phyloP scores from a whole-genome alignment of 306 rosid species.

The Rubus parviflorus region DNA sequence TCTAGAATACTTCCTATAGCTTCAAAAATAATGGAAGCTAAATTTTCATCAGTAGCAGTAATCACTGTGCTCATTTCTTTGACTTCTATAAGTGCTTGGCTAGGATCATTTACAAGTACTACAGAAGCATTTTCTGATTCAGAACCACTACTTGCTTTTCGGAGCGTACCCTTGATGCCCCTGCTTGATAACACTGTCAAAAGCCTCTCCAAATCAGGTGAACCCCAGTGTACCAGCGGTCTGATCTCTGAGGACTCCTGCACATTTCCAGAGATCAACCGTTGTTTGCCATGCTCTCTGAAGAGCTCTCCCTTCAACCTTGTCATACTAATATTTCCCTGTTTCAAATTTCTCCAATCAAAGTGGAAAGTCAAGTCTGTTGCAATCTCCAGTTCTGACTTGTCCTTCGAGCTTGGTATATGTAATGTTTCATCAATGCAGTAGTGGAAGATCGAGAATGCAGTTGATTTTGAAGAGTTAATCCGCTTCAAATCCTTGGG shows the following conservation, averaged over 20 bases:
- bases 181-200: constrained; percentile 48
- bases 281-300: constrained; percentile 46
- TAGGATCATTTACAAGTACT: constrained; percentile 50
- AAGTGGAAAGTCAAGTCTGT: constrained; percentile 63
- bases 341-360: constrained; percentile 54
- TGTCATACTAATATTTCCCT: constrained; percentile 44
- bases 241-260: constrained; percentile 18
- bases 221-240: constrained; percentile 55
- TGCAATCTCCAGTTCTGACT: constrained; percentile 48
- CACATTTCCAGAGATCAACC: constrained; percentile 37
- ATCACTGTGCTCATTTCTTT: constrained; percentile 47
- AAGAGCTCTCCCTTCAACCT: constrained; percentile 65
- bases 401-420: constrained; percentile 47
- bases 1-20: constrained; percentile 48
- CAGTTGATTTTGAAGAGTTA: constrained; percentile 36
- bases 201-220: constrained; percentile 52
- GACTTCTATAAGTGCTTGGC: constrained; percentile 57
- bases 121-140: constrained; percentile 31
- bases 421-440: constrained; percentile 46
- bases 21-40: constrained; percentile 52
- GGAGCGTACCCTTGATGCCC: constrained; percentile 55
- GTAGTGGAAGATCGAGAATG: constrained; percentile 49
- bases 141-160: constrained; percentile 20
- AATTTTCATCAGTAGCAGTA: constrained; percentile 41
- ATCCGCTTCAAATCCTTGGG: constrained; percentile 53